These are phyloP conservation scores for Cryphonectria japonica DNA, from an alignment of 2,329 filamentous ascomycete species.

Conservation along the genomic window DNA sequence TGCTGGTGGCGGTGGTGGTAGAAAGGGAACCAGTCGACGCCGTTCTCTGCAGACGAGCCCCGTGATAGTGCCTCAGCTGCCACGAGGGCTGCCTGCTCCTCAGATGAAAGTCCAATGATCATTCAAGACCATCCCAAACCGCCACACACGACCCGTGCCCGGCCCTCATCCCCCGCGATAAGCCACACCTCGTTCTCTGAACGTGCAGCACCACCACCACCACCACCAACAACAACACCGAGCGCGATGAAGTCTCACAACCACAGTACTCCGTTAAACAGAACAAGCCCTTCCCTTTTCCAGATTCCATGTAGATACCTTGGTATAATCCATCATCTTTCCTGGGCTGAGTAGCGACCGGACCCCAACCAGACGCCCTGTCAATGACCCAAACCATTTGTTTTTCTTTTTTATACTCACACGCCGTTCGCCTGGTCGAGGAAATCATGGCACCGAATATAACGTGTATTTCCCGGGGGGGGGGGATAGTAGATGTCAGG, in stretches of 20 bases:
- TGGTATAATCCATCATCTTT: constrained; percentile 19
- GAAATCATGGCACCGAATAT: constrained; percentile 22
- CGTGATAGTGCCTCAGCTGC: neutral
- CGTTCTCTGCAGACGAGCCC: neutral
- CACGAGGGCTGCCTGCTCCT: neutral
- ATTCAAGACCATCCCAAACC: neutral
- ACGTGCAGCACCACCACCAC: neutral
- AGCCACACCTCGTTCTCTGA: neutral
- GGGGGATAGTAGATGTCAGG: constrained; percentile 15
- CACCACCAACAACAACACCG: neutral
- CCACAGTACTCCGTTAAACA: constrained; percentile 24
- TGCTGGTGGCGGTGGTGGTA: neutral
- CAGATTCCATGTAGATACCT: constrained; percentile 26
- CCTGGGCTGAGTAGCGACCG: constrained; percentile 24
- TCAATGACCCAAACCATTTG: constrained; percentile 19
- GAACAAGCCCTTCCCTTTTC: constrained; percentile 24
- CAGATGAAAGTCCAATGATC: neutral
- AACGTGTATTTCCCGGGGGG: constrained; percentile 18
- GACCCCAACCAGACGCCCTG: constrained; percentile 26
- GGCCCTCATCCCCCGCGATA: neutral
- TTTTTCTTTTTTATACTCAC: constrained; percentile 18
- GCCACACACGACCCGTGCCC: neutral
- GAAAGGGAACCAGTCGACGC: neutral
- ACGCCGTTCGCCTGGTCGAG: constrained; percentile 29
- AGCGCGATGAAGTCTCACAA: neutral